Percentiles rank a stretch among this genome's conserved stretches.
These are phyloP conservation scores for Phytophthora rubi DNA, from an alignment of 352 stramenopile species.

Conservation along the genomic window DNA sequence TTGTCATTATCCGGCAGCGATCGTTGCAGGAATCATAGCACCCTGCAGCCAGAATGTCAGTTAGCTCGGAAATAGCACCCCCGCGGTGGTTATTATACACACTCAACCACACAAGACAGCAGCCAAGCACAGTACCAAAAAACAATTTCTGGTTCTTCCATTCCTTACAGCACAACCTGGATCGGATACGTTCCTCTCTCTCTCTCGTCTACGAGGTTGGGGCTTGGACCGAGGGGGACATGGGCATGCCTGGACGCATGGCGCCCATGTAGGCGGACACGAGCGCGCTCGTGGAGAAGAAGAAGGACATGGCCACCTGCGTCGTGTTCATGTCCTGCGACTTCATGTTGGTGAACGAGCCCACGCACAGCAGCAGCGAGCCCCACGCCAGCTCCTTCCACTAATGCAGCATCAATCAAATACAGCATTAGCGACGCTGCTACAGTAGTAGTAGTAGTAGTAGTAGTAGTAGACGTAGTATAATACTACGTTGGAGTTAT, in stretches of 20 bases:
- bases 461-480: not conserved
- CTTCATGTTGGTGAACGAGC: conserved; percentile 73
- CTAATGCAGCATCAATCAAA: conserved; percentile 29
- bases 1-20: conserved; percentile 29
- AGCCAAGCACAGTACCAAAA: conserved; percentile 14
- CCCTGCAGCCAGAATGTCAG: not conserved
- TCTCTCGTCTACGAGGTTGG: conserved; percentile 26
- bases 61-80: conserved; percentile 23
- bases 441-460: not conserved
- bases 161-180: conserved; percentile 25
- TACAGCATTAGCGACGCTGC: not conserved
- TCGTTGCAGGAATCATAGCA: not conserved
- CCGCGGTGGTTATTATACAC: conserved; percentile 13
- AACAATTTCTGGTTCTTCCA: conserved; percentile 18
- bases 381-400: conserved; percentile 73
- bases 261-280: conserved; percentile 63
- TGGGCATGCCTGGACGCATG: conserved; percentile 41
- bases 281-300: conserved; percentile 74
- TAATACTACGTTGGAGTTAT: not conserved
- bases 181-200: conserved; percentile 9
- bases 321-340: conserved; percentile 62
- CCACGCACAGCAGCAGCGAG: conserved; percentile 68
- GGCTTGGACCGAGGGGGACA: conserved; percentile 16
- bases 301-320: conserved; percentile 79
- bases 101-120: conserved; percentile 5